Base-by-base conservation (phyloP, 2,329 filamentous ascomycete genomes). In the Neurospora sp. region DNA sequence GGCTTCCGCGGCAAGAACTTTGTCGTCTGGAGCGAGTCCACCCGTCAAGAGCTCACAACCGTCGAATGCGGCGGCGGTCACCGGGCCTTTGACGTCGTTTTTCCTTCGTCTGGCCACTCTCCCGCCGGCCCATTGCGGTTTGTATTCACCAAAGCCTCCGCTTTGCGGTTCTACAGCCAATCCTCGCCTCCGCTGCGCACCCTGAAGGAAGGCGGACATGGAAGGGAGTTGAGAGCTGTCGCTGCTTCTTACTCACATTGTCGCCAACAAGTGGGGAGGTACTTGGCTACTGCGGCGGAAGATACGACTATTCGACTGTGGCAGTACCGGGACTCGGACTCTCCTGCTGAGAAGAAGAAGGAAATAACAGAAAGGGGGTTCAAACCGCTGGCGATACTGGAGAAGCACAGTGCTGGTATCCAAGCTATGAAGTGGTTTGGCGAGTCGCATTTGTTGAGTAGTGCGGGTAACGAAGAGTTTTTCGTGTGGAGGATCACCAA, bases 1-100 rank as follows among this genome's bases (percentile, higher is more conserved):
- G 95, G 95, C 3, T 98, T 97, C 80, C 88, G 87, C 69, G 89
- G 91, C 77, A 92, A 89, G 72, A 83, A 88, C 66, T 96, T 98
- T 76, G 83, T 97, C 12, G 85, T 95, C 10, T 96, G 92, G 87
- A 92, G 97, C 77, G 89, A 92, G 77, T 89, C 87, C 0, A 82
- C 82, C 1, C 88, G 92, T 70, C 85, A 88, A 69, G 91, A 95
- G 75, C 79, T 95, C 17, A 86, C 90, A 69, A 85, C 83, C 0
- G 84, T 97, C 38, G 89, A 93, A 67, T 97, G 95, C 77, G 95
- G 94, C 69, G 95, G 95, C 40, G 89, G 89, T 0, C 93, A 97
- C 77, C 87, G 95, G 69, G 89, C 86, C 39, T 97, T 93, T 84
- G 86, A 87, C 2, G 92, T 79, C 69, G 67, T 71, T 6, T 74